Conservation (phyloP, 768 basidiomycete genomes). For the Termitomyces sp. region DNA sequence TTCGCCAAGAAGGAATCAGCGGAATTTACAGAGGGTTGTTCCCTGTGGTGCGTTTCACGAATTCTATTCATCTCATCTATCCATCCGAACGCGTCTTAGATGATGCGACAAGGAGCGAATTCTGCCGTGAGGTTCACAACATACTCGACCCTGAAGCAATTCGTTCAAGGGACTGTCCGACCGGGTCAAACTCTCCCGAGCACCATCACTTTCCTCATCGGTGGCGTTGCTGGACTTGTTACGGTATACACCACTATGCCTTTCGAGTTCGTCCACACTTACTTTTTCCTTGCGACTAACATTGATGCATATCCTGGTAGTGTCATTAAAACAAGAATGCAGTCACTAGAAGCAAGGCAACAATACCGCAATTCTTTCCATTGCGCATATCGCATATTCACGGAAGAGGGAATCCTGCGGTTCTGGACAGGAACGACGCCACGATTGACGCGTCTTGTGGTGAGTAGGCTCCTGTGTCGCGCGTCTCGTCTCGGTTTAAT, state of each 20-base stretch:
- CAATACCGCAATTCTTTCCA: constrained; percentile 95
- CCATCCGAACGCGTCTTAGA: constrained; percentile 37
- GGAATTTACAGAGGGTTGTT: constrained; percentile 91
- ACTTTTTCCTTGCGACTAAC: background rate
- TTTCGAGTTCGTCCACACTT: constrained; percentile 50
- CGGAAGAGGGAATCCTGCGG: constrained; percentile 84
- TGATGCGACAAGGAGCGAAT: constrained; percentile 98
- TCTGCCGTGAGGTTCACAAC: constrained; percentile 95
- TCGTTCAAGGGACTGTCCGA: constrained; percentile 78
- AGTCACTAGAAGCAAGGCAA: constrained; percentile 73
- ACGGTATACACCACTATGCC: constrained; percentile 92
- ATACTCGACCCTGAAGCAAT: constrained; percentile 90
- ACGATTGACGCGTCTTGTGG: constrained; percentile 75
- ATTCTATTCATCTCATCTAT: background rate
- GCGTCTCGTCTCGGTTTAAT: background rate
- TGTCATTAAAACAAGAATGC: constrained; percentile 98
- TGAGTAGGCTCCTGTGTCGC: constrained; percentile 30
- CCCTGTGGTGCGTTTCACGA: constrained; percentile 66
- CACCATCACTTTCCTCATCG: constrained; percentile 90
- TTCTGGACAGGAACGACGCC: constrained; percentile 99
- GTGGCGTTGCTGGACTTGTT: constrained; percentile 88
- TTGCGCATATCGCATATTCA: constrained; percentile 90
- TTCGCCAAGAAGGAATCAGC: constrained; percentile 75
- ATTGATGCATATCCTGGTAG: constrained; percentile 30
- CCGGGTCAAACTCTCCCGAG: constrained; percentile 82